Evolutionary conservation across 2,329 filamentous ascomycete genomes (phyloP).

Genomic region (Talaromyces sp.): DNA sequence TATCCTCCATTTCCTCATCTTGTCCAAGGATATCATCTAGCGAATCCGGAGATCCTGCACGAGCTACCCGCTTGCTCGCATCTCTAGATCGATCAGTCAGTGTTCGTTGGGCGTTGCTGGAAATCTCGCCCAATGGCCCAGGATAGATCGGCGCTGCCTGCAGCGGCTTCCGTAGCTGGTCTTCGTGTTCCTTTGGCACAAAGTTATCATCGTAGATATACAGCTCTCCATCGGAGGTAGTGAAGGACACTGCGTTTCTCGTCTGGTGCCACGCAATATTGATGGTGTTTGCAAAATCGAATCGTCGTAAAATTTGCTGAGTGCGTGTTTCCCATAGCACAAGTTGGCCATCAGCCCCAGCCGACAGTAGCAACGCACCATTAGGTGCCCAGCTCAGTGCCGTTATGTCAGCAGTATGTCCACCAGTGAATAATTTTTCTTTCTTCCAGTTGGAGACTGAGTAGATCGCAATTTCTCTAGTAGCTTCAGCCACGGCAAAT

Average conservation of each 20-base stretch:
- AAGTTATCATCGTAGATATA: constrained; percentile 77
- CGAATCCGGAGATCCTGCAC: constrained; percentile 71
- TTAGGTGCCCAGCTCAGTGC: constrained; percentile 93
- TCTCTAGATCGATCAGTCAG: constrained; percentile 59
- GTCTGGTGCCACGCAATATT: constrained; percentile 89
- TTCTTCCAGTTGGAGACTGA: constrained; percentile 90
- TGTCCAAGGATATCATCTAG: constrained; percentile 77
- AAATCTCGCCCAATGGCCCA: constrained; percentile 72
- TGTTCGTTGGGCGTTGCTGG: constrained; percentile 64
- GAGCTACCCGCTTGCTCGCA: constrained; percentile 54
- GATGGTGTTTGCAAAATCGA: constrained; percentile 81
- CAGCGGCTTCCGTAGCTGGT: constrained; percentile 54
- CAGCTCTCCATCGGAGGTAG: constrained; percentile 87
- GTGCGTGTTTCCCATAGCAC: constrained; percentile 86
- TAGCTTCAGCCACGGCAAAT: constrained; percentile 82
- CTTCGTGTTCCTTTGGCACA: constrained; percentile 54
- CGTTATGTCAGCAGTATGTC: constrained; percentile 82
- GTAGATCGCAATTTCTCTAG: constrained; percentile 80
- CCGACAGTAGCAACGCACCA: constrained; percentile 76
- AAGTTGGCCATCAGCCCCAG: constrained; percentile 54
- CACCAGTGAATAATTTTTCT: constrained; percentile 75
- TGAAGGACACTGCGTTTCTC: constrained; percentile 87
- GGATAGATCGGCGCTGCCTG: constrained; percentile 87
- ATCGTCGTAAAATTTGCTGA: constrained; percentile 75
- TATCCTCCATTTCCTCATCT: constrained; percentile 67